phyloP scores from a whole-genome alignment of 495 filamentous ascomycete species.

The Parathielavia hyrcaniae region DNA sequence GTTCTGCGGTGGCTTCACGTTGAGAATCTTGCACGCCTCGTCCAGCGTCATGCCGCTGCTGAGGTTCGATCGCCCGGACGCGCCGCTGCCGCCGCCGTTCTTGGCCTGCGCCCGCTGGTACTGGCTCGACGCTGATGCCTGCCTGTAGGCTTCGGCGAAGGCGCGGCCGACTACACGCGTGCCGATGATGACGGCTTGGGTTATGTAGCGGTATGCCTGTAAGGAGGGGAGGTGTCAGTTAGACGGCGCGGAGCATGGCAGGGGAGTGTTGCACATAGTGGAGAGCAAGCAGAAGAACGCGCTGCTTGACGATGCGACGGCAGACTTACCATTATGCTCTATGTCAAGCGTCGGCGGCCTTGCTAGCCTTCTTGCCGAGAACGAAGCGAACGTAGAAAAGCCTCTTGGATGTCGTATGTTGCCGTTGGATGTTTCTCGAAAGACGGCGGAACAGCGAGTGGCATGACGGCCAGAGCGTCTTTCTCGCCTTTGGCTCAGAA shows the following conservation, averaged over 20 bases:
- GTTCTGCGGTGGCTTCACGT: conserved; percentile 79
- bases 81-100: conserved; percentile 38
- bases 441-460: conserved; percentile 6
- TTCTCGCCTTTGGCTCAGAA: conserved; percentile 19
- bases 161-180: conserved; percentile 86
- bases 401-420: conserved; percentile 3
- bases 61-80: conserved; percentile 40
- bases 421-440: conserved; percentile 14
- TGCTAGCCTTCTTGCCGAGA: conserved; percentile 16
- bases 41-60: conserved; percentile 78
- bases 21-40: conserved; percentile 95
- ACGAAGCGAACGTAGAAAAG: background rate
- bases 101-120: conserved; percentile 63
- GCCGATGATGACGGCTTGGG: conserved; percentile 85
- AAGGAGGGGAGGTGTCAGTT: background rate
- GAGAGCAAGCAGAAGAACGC: background rate
- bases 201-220: conserved; percentile 91
- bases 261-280: background rate
- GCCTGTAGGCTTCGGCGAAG: conserved; percentile 84
- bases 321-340: conserved; percentile 21
- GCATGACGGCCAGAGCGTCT: conserved; percentile 14
- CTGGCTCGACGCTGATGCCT: conserved; percentile 79
- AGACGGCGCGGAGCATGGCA: background rate
- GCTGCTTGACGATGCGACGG: background rate
- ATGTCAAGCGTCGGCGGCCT: conserved; percentile 17